Evolutionary conservation across 2,329 filamentous ascomycete species (phyloP).

Genomic region (Colletotrichum limetticola): DNA sequence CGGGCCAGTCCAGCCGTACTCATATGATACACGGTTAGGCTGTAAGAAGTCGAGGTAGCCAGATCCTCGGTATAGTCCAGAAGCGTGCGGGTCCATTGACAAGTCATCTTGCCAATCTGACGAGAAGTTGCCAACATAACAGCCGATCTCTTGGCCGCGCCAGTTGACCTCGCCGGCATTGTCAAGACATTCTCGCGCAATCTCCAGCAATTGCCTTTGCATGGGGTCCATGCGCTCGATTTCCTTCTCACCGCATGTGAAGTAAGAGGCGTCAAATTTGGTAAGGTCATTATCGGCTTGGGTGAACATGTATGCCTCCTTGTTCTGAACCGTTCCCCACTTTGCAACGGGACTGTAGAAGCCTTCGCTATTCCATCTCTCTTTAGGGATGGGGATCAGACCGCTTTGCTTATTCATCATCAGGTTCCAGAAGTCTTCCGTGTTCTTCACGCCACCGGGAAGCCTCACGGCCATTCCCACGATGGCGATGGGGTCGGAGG

Average conservation of each 20-base stretch:
- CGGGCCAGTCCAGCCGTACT: slow-evolving; percentile 46
- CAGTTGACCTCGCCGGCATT: slow-evolving; percentile 41
- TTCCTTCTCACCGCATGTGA: slow-evolving; percentile 42
- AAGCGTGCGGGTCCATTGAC: slow-evolving; percentile 18
- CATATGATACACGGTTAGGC: slow-evolving; percentile 46
- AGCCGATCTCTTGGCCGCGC: slow-evolving; percentile 41
- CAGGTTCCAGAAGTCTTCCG: slow-evolving; percentile 44
- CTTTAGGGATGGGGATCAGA: slow-evolving; percentile 39
- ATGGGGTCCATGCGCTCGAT: slow-evolving; percentile 44
- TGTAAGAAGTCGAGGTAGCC: slow-evolving; percentile 38
- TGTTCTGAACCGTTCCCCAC: slow-evolving; percentile 29
- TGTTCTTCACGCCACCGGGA: slow-evolving; percentile 42
- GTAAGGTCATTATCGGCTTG: slow-evolving; percentile 38
- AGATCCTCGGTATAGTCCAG: slow-evolving; percentile 36
- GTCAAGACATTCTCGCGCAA: slow-evolving; percentile 45
- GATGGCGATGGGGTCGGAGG: slow-evolving; percentile 43
- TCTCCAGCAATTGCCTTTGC: slow-evolving; percentile 41
- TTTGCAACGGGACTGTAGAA: slow-evolving; percentile 35
- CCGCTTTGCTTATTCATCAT: slow-evolving; percentile 41
- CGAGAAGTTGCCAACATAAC: slow-evolving; percentile 43
- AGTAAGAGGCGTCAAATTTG: slow-evolving; percentile 45
- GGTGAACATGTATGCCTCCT: slow-evolving; percentile 37
- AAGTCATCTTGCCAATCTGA: slow-evolving; percentile 41
- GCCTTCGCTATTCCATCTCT: slow-evolving; percentile 41
- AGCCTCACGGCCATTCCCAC: slow-evolving; percentile 45